Evolutionary conservation across 805 yeast species (phyloP).

Genomic region (Wickerhamomyces subpelliculosus): DNA sequence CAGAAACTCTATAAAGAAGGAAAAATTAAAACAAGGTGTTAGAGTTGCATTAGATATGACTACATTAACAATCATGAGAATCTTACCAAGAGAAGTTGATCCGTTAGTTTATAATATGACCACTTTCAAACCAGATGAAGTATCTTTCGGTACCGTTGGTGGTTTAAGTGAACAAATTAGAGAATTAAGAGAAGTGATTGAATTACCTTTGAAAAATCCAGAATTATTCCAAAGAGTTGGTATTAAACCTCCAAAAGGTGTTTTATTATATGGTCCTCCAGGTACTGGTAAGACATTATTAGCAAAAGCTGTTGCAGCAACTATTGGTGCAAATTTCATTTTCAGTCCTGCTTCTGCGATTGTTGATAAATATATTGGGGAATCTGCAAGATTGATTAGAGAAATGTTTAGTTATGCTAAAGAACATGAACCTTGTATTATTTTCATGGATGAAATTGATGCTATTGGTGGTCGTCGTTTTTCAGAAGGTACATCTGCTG

Average conservation of each 20-base stretch:
- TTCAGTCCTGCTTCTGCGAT: slow-evolving; percentile 98
- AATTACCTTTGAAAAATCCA: slow-evolving; percentile 93
- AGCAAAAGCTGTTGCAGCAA: slow-evolving; percentile 98
- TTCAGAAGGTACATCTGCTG: slow-evolving; percentile 97
- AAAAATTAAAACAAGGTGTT: slow-evolving; percentile 81
- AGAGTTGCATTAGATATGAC: slow-evolving; percentile 97
- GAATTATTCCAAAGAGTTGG: slow-evolving; percentile 94
- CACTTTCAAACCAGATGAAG: slow-evolving; percentile 94
- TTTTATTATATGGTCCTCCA: slow-evolving; percentile 93
- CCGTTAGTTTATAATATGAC: slow-evolving; percentile 98
- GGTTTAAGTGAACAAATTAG: slow-evolving; percentile 94
- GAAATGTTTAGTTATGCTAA: slow-evolving; percentile 98
- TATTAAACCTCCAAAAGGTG: slow-evolving; percentile 98
- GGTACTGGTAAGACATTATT: slow-evolving; percentile 96
- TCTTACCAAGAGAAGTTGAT: slow-evolving; percentile 95
- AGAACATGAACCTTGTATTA: slow-evolving; percentile 97
- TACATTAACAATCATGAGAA: slow-evolving; percentile 94
- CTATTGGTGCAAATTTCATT: slow-evolving; percentile 95
- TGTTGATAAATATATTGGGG: slow-evolving; percentile 97
- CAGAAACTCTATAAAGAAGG: slow-evolving; percentile 84
- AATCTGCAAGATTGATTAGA: slow-evolving; percentile 90
- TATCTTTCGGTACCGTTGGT: slow-evolving; percentile 92
- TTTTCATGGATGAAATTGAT: slow-evolving; percentile 97
- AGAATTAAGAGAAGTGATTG: slow-evolving; percentile 95
- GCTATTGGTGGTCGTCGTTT: slow-evolving; percentile 98